A percentile compares a stretch with the other conserved stretches of the same genome.
phyloP scores from a whole-genome alignment of 2,329 filamentous ascomycete species.

The Neonectria sp. region DNA sequence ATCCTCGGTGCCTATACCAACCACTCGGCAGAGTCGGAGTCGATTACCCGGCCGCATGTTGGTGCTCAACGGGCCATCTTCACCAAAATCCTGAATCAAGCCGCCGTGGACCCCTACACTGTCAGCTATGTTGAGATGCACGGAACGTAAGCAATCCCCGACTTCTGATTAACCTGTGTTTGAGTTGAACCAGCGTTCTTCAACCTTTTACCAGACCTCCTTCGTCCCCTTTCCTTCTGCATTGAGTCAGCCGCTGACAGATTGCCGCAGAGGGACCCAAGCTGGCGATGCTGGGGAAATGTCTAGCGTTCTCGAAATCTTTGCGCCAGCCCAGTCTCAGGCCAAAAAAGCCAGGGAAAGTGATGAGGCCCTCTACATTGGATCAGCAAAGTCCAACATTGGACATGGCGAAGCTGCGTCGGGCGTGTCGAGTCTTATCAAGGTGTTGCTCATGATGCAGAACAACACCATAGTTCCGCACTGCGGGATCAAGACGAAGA shows the following conservation, averaged over 20 bases:
- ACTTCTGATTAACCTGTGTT: not conserved
- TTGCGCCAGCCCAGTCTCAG: conserved; percentile 57
- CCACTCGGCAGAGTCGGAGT: conserved; percentile 78
- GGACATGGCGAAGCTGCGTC: conserved; percentile 77
- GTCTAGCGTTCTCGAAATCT: conserved; percentile 77
- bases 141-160: conserved; percentile 59
- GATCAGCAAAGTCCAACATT: conserved; percentile 76
- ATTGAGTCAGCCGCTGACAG: not conserved
- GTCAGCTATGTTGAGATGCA: conserved; percentile 93
- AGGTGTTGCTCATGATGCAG: conserved; percentile 67
- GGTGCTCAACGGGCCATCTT: conserved; percentile 75
- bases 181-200: too few species aligned
- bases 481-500: conserved; percentile 64
- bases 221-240: too few species aligned
- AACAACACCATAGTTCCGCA: conserved; percentile 66
- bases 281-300: conserved; percentile 89
- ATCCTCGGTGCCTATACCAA: conserved; percentile 77
- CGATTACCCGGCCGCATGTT: conserved; percentile 80
- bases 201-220: too few species aligned
- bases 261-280: conserved; percentile 79
- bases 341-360: conserved; percentile 40
- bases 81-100: conserved; percentile 76
- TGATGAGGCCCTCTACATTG: conserved; percentile 70
- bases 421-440: conserved; percentile 68
- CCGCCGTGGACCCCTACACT: conserved; percentile 81